Conservation (phyloP, 495 filamentous ascomycete genomes). For the Tuber microsphaerosporum region DNA sequence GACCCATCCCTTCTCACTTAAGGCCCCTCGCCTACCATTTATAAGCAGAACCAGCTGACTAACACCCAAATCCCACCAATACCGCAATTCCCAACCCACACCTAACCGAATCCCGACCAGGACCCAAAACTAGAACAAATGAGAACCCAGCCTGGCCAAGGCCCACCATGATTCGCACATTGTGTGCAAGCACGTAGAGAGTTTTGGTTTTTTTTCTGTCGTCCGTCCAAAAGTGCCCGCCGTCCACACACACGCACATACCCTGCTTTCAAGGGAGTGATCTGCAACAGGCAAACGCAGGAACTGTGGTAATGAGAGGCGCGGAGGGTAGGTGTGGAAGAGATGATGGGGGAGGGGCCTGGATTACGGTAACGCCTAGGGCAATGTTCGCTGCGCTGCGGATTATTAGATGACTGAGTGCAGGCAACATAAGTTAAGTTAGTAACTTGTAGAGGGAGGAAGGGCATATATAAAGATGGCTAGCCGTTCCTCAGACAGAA, state of each 20-base stretch:
- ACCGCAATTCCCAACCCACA: background rate
- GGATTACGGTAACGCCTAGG: background rate
- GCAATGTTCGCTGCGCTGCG: constrained; percentile 3
- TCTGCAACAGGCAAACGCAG: constrained; percentile 2
- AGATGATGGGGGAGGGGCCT: background rate
- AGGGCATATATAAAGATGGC: background rate
- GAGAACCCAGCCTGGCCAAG: background rate
- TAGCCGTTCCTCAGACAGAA: background rate
- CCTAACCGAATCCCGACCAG: background rate
- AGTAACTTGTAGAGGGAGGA: background rate
- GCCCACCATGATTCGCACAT: constrained; percentile 2
- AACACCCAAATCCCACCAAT: background rate
- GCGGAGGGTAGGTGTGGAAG: background rate
- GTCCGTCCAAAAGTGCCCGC: background rate
- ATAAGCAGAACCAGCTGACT: background rate
- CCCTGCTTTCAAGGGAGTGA: background rate
- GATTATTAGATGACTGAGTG: constrained; percentile 2
- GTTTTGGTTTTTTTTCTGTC: background rate
- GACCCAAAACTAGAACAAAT: background rate
- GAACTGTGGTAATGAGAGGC: background rate
- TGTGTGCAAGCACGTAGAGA: background rate
- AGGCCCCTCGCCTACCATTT: background rate
- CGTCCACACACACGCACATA: background rate
- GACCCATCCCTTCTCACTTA: background rate
- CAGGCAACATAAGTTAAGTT: background rate